A percentile compares a stretch with the other conserved stretches of the same genome.
Evolutionary conservation across 2,329 filamentous ascomycete genomes (phyloP).

Genomic region (Clonostachys sp.): DNA sequence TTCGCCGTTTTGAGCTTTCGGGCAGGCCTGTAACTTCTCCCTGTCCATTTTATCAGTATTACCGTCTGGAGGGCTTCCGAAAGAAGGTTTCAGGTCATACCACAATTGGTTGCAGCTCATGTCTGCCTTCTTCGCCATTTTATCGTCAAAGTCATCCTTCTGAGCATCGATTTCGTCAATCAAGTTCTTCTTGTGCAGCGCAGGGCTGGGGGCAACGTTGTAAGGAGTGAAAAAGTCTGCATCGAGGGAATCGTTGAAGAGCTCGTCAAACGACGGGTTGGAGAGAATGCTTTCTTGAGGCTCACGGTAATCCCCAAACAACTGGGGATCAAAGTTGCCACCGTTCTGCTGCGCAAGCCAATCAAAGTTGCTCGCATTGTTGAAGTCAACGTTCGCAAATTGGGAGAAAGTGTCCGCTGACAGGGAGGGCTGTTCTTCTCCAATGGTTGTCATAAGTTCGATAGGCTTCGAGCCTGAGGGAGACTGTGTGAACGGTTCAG

Average conservation of each 20-base stretch:
- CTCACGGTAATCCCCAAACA: slow-evolving; percentile 91
- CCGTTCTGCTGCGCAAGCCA: slow-evolving; percentile 78
- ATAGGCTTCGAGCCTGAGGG: slow-evolving; percentile 60
- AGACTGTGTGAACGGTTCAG: slow-evolving; percentile 70
- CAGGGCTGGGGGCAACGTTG: slow-evolving; percentile 52
- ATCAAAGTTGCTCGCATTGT: slow-evolving; percentile 56
- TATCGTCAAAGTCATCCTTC: slow-evolving; percentile 67
- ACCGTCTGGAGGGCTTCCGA: neutral
- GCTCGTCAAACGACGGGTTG: slow-evolving; percentile 66
- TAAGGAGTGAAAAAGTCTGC: slow-evolving; percentile 78
- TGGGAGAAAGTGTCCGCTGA: slow-evolving; percentile 21
- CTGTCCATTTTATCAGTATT: slow-evolving; percentile 35
- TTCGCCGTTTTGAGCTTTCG: slow-evolving; percentile 83
- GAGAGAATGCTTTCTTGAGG: slow-evolving; percentile 75
- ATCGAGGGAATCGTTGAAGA: slow-evolving; percentile 74
- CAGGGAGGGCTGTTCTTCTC: slow-evolving; percentile 52
- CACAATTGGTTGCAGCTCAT: slow-evolving; percentile 90
- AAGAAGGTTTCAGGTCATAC: slow-evolving; percentile 48
- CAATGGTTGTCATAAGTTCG: slow-evolving; percentile 60
- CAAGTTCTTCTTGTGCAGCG: slow-evolving; percentile 58
- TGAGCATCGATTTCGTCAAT: slow-evolving; percentile 74
- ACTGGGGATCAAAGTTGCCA: slow-evolving; percentile 82
- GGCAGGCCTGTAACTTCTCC: slow-evolving; percentile 85
- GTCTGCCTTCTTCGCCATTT: slow-evolving; percentile 50
- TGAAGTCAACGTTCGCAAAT: slow-evolving; percentile 29